Evolutionary conservation across 1,284 basidiomycete species (phyloP).

Genomic region (Ceratobasidium sp.): DNA sequence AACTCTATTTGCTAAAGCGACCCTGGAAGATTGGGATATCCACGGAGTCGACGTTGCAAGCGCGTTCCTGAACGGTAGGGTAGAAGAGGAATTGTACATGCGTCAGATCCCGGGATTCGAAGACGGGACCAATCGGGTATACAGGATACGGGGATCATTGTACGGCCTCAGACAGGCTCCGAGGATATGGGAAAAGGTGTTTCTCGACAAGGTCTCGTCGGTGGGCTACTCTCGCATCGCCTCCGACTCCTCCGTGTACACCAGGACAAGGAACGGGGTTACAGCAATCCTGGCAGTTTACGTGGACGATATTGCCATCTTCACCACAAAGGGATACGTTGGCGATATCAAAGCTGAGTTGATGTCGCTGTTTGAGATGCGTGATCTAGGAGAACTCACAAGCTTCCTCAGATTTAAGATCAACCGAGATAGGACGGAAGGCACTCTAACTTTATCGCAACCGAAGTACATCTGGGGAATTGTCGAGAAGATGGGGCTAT

Average conservation of each 20-base stretch:
- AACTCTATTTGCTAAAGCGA: slow-evolving; percentile 50
- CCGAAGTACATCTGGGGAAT: neutral
- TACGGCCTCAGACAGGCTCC: slow-evolving; percentile 51
- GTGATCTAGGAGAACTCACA: slow-evolving; percentile 15
- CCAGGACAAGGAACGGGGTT: neutral
- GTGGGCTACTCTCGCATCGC: neutral
- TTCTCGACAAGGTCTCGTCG: neutral
- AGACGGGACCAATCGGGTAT: slow-evolving; percentile 23
- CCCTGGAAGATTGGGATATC: slow-evolving; percentile 48
- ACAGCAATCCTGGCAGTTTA: slow-evolving; percentile 3
- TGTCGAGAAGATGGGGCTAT: neutral
- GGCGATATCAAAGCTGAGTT: neutral
- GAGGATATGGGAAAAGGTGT: neutral
- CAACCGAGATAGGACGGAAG: neutral
- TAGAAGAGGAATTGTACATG: slow-evolving; percentile 59
- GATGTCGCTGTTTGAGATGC: slow-evolving; percentile 5
- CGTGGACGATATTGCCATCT: slow-evolving; percentile 25
- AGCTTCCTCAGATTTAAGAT: slow-evolving; percentile 32
- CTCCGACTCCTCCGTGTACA: slow-evolving; percentile 15
- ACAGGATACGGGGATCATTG: slow-evolving; percentile 45
- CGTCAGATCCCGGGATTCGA: slow-evolving; percentile 52
- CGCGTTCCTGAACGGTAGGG: slow-evolving; percentile 48
- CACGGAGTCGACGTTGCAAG: slow-evolving; percentile 55
- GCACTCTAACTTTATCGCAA: neutral
- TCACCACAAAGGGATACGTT: neutral